Conservation (phyloP, 2,329 filamentous ascomycete genomes). For the Allantophomopsis lycopodina region DNA sequence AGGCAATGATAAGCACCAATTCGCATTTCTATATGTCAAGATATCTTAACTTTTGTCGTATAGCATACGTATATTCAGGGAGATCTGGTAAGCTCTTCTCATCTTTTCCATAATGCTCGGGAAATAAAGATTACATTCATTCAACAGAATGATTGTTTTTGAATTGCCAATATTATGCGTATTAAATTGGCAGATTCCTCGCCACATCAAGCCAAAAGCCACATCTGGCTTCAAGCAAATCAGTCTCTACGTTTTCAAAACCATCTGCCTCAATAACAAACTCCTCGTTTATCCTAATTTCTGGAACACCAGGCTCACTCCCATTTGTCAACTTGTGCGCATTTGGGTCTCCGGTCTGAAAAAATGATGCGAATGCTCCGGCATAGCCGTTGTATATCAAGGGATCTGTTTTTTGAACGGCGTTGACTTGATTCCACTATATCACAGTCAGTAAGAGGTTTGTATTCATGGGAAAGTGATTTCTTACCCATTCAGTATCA, state of each 20-base stretch:
- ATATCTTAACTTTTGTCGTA: too few relatives aligned
- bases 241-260: slow-evolving; percentile 25
- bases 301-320: slow-evolving; percentile 29
- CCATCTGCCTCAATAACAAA: slow-evolving; percentile 34
- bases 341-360: slow-evolving; percentile 44
- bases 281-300: slow-evolving; percentile 22
- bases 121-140: too few relatives aligned
- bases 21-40: too few relatives aligned
- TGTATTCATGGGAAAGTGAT: too few relatives aligned
- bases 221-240: slow-evolving; percentile 30
- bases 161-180: too few relatives aligned
- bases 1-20: too few relatives aligned
- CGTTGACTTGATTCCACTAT: slow-evolving; percentile 38
- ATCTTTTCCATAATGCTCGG: too few relatives aligned
- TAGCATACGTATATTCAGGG: too few relatives aligned
- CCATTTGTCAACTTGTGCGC: slow-evolving; percentile 35
- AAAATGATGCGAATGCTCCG: slow-evolving; percentile 46
- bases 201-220: slow-evolving; percentile 36
- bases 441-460: background rate
- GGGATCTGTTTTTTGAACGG: slow-evolving; percentile 34
- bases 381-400: slow-evolving; percentile 40
- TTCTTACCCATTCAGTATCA: slow-evolving; percentile 24
- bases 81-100: too few relatives aligned
- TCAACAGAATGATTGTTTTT: too few relatives aligned
- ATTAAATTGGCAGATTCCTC: slow-evolving; percentile 28